A percentile compares a stretch with the other conserved stretches of the same genome.
Conservation (phyloP, 805 yeast species). For the Isabelozyma pseudorhagii region DNA sequence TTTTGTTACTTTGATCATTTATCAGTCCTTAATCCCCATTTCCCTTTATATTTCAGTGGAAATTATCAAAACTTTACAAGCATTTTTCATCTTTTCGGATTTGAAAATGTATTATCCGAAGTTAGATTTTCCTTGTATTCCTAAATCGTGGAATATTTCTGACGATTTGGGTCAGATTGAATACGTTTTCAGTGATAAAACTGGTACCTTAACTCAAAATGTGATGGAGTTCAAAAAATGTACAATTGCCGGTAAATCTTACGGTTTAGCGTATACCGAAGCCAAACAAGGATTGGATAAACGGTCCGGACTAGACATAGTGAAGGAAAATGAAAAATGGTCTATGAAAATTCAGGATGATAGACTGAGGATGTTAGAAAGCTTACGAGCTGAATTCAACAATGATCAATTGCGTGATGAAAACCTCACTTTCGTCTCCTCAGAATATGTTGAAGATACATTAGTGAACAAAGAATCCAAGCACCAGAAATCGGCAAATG, state of each 20-base stretch:
- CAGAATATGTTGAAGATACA: conserved; percentile 55
- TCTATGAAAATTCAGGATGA: conserved; percentile 40
- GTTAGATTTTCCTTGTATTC: conserved; percentile 73
- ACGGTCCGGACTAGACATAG: conserved; percentile 61
- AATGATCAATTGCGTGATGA: conserved; percentile 52
- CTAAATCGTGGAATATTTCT: conserved; percentile 79
- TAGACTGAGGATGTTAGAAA: conserved; percentile 44
- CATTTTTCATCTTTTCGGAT: conserved; percentile 71
- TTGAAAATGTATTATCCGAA: conserved; percentile 63
- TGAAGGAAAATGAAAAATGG: conserved; percentile 43
- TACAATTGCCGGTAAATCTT: conserved; percentile 61
- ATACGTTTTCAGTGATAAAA: conserved; percentile 77
- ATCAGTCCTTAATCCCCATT: conserved; percentile 77
- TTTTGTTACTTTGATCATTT: conserved; percentile 68
- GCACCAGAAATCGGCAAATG: conserved; percentile 46
- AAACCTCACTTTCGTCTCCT: conserved; percentile 60
- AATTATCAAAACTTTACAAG: conserved; percentile 74
- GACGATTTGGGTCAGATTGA: conserved; percentile 85
- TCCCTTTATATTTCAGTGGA: conserved; percentile 77
- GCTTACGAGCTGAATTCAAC: conserved; percentile 24
- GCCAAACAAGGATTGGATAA: conserved; percentile 71
- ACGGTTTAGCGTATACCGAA: conserved; percentile 76
- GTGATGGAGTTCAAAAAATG: conserved; percentile 81
- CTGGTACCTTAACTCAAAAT: conserved; percentile 81
- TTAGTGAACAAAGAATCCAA: conserved; percentile 14